phyloP scores from a whole-genome alignment of 441 rosid genomes.

The Mallotus repandus region DNA sequence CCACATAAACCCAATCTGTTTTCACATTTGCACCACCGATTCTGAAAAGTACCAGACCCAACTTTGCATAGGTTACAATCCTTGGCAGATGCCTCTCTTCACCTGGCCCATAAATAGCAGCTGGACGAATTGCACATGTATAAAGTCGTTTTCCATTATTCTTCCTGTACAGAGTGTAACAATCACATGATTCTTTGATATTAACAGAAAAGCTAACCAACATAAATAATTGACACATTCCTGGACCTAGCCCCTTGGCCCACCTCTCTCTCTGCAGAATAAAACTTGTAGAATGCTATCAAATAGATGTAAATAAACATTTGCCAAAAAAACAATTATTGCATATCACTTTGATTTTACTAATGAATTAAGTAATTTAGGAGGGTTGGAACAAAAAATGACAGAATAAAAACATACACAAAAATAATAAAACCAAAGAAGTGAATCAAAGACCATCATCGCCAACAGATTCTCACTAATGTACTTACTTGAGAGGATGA shows the following conservation, averaged over 20 bases:
- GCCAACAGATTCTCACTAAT: neutral
- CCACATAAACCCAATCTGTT: slow-evolving; percentile 85
- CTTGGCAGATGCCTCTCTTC: slow-evolving; percentile 95
- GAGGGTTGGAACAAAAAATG: neutral
- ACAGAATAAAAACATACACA: neutral
- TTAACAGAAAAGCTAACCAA: neutral
- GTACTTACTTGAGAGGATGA: slow-evolving; percentile 66
- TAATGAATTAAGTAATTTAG: neutral
- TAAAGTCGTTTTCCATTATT: slow-evolving; percentile 54
- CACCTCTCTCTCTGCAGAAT: neutral
- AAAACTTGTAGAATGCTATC: neutral
- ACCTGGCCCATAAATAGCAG: slow-evolving; percentile 94
- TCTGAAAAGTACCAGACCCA: slow-evolving; percentile 67
- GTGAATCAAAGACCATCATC: neutral
- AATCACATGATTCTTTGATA: slow-evolving; percentile 9
- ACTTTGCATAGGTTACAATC: slow-evolving; percentile 64
- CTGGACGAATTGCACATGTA: slow-evolving; percentile 89
- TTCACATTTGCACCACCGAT: slow-evolving; percentile 70
- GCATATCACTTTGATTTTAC: neutral
- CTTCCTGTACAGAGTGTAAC: slow-evolving; percentile 35
- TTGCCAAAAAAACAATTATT: neutral
- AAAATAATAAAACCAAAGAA: neutral
- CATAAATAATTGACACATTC: neutral
- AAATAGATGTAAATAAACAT: neutral
- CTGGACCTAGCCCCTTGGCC: neutral